These are phyloP conservation scores for Corynespora cassiicola DNA, from an alignment of 2,329 filamentous ascomycete genomes.

Conservation along the genomic window DNA sequence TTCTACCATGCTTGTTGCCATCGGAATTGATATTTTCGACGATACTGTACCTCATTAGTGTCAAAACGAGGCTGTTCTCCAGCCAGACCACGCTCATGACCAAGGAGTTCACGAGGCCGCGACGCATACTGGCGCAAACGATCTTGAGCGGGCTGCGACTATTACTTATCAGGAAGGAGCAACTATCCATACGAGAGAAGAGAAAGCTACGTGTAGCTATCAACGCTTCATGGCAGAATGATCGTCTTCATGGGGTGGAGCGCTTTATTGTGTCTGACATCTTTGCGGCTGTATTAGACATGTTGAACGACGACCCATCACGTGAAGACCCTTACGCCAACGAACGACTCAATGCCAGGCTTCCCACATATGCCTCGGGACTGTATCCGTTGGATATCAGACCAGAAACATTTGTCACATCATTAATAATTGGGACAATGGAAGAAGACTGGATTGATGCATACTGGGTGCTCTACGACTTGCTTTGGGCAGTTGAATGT, in stretches of 20 bases:
- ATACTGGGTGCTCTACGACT: conserved; percentile 42
- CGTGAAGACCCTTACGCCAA: conserved; percentile 21
- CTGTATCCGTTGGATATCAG: conserved; percentile 41
- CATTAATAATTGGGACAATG: conserved; percentile 26
- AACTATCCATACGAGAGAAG: conserved; percentile 29
- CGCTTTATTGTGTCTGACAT: conserved; percentile 39
- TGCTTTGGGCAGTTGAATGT: conserved; percentile 42
- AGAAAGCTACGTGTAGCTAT: conserved; percentile 38
- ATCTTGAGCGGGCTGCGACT: conserved; percentile 43
- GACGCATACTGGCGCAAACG: conserved; percentile 27
- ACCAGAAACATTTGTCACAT: conserved; percentile 30
- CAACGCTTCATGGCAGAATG: conserved; percentile 40
- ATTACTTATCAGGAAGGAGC: conserved; percentile 38
- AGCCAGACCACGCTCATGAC: conserved; percentile 30
- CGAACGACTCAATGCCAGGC: conserved; percentile 26
- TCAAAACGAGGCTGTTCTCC: conserved; percentile 39
- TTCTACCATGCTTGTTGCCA: conserved; percentile 37
- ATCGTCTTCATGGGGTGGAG: conserved; percentile 38
- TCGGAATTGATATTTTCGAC: conserved; percentile 40
- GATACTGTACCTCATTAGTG: conserved; percentile 42
- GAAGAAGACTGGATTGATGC: conserved; percentile 39
- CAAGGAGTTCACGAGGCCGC: conserved; percentile 25
- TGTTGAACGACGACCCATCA: conserved; percentile 19
- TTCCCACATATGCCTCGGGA: conserved; percentile 37
- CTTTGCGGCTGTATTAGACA: conserved; percentile 35